Percentiles rank a stretch among this genome's conserved stretches.
Evolutionary conservation across 2,329 filamentous ascomycete genomes (phyloP).

Genomic region (Cercospora beticola): DNA sequence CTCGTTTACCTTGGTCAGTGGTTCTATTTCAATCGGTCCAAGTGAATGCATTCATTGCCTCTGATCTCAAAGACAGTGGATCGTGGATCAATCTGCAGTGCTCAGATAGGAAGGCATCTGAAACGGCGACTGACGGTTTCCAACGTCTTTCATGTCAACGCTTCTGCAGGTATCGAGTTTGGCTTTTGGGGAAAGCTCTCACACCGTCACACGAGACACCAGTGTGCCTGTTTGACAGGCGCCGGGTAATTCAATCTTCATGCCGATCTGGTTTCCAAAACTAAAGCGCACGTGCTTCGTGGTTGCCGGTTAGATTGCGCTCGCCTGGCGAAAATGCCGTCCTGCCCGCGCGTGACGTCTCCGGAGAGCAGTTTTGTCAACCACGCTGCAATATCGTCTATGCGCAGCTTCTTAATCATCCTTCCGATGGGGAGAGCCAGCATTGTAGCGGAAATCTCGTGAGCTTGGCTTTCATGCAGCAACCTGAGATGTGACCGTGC

Average conservation of each 20-base stretch:
- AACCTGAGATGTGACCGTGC: neutral
- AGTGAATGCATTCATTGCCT: neutral
- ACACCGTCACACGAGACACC: neutral
- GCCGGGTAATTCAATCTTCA: conserved; percentile 5
- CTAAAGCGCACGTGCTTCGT: conserved; percentile 8
- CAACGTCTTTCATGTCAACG: neutral
- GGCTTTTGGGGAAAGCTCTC: neutral
- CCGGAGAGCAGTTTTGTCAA: neutral
- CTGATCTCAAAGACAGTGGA: neutral
- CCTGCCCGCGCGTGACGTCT: neutral
- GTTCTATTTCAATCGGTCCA: conserved; percentile 6
- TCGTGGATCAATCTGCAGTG: neutral
- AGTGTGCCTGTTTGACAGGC: conserved; percentile 3
- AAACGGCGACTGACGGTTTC: neutral
- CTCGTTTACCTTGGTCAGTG: neutral
- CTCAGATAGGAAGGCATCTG: neutral
- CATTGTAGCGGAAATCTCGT: neutral
- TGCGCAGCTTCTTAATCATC: neutral
- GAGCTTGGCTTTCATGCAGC: neutral
- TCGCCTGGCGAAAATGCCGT: neutral
- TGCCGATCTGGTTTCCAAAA: neutral
- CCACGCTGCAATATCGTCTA: neutral
- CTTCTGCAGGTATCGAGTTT: neutral
- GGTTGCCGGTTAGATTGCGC: conserved; percentile 3
- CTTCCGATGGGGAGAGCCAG: neutral